Base-by-base conservation (phyloP, 331 rosid genomes). In the Erythrophleum ivorense region DNA sequence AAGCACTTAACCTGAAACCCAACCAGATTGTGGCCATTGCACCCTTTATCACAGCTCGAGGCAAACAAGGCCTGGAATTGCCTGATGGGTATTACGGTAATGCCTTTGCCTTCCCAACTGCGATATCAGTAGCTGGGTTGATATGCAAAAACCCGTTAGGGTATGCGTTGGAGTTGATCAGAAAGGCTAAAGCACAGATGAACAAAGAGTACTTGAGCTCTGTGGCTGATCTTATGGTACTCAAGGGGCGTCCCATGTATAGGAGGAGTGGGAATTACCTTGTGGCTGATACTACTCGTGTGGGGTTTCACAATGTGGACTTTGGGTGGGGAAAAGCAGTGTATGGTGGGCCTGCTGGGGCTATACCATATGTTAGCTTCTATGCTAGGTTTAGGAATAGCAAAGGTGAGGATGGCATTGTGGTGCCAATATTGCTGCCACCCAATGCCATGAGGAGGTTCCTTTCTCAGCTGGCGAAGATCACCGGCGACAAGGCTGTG, bases 271-370 rank as follows among this genome's bases (percentile, higher is more conserved):
- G 84, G 19, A 81, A 59, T 59, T 87, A 53, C 3, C 7, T 87
- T 13, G 79, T 85, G 46, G 85, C 79, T 0, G 91, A 89, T 48
- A 5, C 0, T 0, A 63, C 79, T 0, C 78, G 69, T 3, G 78
- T 48, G 0, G 85, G 88, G 31, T 69, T 79, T 0, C 24, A 14
- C 8, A 46, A 60, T 1, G 29, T 89, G 2, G 75, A 87, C 45
- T 87, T 89, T 1, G 91, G 92, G 7, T 84, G 88, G 91, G 92
- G 91, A 3, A 46, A 49, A 21, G 80, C 89, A 0, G 49, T 62
- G 0, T 85, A 55, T 65, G 86, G 81, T 6, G 89, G 93, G 5
- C 75, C 57, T 2, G 75, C 81, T 0, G 85, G 67, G 76, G 71
- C 92, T 33, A 3, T 49, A 4, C 75, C 78, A 0, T 41, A 9